Evolutionary conservation across 768 basidiomycete genomes (phyloP), one percentile per base, ranked within the genome.

Genomic region (Mycena vitilis): DNA sequence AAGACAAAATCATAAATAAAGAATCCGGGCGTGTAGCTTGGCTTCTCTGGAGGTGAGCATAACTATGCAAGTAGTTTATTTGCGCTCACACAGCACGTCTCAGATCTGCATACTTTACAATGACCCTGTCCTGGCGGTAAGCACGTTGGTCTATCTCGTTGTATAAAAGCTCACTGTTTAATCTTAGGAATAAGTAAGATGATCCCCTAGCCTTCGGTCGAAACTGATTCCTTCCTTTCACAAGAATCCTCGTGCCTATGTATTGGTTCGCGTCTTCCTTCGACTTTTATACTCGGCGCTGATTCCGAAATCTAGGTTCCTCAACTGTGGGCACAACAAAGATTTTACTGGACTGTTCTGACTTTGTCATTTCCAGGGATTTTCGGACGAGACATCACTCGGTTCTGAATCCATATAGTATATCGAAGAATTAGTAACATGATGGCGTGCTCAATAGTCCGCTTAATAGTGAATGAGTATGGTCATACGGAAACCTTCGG

Each of bases 71-170:
- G 2, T 44, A 5, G 22, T 7, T 62, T 23, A 16, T 37, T 4
- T 1, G 25, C 13, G 30, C 23, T 36, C 36, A 59, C 56, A 30
- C 36, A 55, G 45, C 56, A n/a, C 49, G 48, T 16, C 40, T 12
- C 10, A 70, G 69, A 60, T 91, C 89, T 20, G 92, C 93, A 2
- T 94, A 95, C 79, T 92, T 93, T 76, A 91, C 91, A 7, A 88
- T 87, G 87, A 91, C 91, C 5, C 77, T 94, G 60, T 92, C 90
- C 74, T 66, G 86, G 69, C 82, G 91, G 70, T 68, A 53, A 22
- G 66, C 54, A 53, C 10, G 25, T 52, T 6, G 22, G 12, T 36
- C 36, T 23, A 6, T 4, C 16, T 23, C 20, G 2, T 5, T 11
- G 15, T 10, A 15, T 23, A 11, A 48, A 57, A 34, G 18, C 56